Base-by-base conservation (phyloP, 352 stramenopile species). In the Phytophthora melonis region DNA sequence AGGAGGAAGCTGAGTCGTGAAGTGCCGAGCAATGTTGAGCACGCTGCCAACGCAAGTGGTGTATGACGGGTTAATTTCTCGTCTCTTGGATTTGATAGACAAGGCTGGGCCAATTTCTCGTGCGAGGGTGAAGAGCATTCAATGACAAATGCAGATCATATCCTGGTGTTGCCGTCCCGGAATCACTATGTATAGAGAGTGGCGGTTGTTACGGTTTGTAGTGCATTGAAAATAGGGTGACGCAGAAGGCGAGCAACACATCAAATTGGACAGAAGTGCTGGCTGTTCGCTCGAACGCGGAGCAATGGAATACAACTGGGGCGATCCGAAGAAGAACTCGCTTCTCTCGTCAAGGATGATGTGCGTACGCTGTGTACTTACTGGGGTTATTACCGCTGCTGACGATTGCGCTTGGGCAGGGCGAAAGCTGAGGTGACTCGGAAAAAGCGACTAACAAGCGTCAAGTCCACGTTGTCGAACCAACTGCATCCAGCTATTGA, bases 241-340 rank as follows among this genome's bases (percentile, higher is more conserved):
- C 13, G 47, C n/a, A 14, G 23, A 25, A 25, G 23, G 23, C 23
- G 23, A 2, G n/a, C n/a, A n/a, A n/a, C n/a, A n/a, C n/a, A n/a
- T n/a, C n/a, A n/a, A 25, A 25, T 25, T 49, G 18, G 41, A 19
- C 41, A 19, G 41, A 5, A 49, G 19, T 49, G 39, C 39, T 18
- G 39, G 39, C 10, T 45, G 39, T 45, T 45, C 10, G 39, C 1
- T 45, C 3, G 11, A 45, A 5, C 36, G 13, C 30, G 16, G 23
- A 25, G 50, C 7, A 5, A 94, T 94, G 87, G 80, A 92, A 30
- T 96, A 88, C 80, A 96, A 96, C 80, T 96, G 89, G 89, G 80
- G 80, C 19, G 87, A 94, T 49, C 89, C 87, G 32, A 89, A 87
- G 76, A 93, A 94, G 69, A 96, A 94, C 77, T 91, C 85, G 58